Base-by-base conservation (phyloP, 768 basidiomycete species). In the Candolleomyces efflorescens region DNA sequence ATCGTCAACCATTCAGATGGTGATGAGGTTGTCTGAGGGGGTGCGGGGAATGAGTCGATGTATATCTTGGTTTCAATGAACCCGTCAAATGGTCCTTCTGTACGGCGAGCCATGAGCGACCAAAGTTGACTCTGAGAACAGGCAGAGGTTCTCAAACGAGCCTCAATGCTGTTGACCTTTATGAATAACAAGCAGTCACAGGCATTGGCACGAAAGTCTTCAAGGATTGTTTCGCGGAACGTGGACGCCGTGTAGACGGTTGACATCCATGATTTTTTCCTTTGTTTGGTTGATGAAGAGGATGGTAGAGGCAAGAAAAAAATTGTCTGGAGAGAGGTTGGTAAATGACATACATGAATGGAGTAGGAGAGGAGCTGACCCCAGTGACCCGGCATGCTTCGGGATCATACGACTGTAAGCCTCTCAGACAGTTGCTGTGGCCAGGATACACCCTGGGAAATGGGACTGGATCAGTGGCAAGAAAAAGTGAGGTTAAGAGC, bases 261-360 rank as follows among this genome's bases (percentile, higher is more conserved):
- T 1, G 41, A 15, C 5, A 43, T 1, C 10, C 9, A 13, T 20
- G 41, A 5, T 20, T 43, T 43, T 43, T 20, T 17, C 6, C 41
- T 15, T 12, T 17, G 41, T 13, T 7, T 11, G 13, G 18, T 26
- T 3, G 75, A 73, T 0, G 56, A 44, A 20, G 54, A 10, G 10
- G 66, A 68, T 24, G 79, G 69, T 15, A 82, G 66, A 27, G 82
- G 80, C 20, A 82, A 68, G 2, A 75, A 66, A 61, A 82, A 81
- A 12, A 81, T 55, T 9, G 51, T 53, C 51, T 53, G 22, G 78
- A 64, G 56, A 59, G 18, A 12, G 1, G 13, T 44, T 26, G 15
- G 20, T 22, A 5, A 39, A 37, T 24, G 17, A 15, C n/a, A n/a
- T n/a, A 18, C n/a, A 52, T 17, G n/a, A 17, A 22, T 17, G 5